A percentile compares a stretch with the other conserved stretches of the same genome.
These are phyloP conservation scores for Quercus parvula DNA, from an alignment of 306 rosid genomes.

Conservation along the genomic window DNA sequence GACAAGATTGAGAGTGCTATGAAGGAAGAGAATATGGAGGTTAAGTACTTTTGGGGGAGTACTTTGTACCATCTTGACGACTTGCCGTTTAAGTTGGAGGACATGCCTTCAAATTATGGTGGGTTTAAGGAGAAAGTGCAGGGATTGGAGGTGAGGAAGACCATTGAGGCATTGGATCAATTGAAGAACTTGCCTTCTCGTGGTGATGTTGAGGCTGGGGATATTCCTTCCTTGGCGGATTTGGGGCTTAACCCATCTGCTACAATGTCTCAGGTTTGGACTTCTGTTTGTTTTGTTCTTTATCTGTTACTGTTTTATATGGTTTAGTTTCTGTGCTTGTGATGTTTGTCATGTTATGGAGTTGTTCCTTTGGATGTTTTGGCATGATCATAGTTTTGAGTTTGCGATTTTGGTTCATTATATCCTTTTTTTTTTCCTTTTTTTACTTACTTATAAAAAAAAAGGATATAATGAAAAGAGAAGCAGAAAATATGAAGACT, in stretches of 20 bases:
- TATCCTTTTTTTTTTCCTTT: no score
- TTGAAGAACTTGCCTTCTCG: constrained; percentile 81
- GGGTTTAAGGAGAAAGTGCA: constrained; percentile 76
- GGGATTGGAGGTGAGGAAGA: constrained; percentile 75
- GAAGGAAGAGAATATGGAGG: constrained; percentile 85
- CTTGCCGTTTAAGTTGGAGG: constrained; percentile 80
- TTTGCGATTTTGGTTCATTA: neutral
- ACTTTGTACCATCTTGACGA: constrained; percentile 84
- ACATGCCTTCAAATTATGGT: constrained; percentile 80
- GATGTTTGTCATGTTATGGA: neutral
- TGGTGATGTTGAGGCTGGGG: constrained; percentile 87
- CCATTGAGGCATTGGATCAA: constrained; percentile 84
- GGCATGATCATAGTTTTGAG: neutral
- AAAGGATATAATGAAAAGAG: neutral
- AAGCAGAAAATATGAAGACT: neutral
- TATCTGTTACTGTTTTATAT: neutral
- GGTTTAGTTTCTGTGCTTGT: neutral
- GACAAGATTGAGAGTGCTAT: constrained; percentile 65
- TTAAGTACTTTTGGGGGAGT: constrained; percentile 94
- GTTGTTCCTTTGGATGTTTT: neutral
- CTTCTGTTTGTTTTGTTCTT: neutral
- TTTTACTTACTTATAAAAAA: no score
- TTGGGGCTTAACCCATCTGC: constrained; percentile 81
- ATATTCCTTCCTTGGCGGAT: constrained; percentile 76
- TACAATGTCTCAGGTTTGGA: constrained; percentile 61